phyloP scores from a whole-genome alignment of 2,329 filamentous ascomycete genomes.

The Arthrobotrys entomopaga region DNA sequence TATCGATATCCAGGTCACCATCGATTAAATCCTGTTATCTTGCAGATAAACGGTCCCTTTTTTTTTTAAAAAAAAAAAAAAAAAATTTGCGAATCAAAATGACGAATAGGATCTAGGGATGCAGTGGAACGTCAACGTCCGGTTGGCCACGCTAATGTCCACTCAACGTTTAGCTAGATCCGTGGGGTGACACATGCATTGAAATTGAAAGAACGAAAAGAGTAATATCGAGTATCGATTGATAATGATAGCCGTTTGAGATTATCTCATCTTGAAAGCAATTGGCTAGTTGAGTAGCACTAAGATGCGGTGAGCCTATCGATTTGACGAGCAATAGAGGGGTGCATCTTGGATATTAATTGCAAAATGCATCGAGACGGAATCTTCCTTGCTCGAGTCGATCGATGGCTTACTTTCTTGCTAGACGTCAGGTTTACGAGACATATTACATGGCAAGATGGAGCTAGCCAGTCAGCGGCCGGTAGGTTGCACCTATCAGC shows the following conservation, averaged over 20 bases:
- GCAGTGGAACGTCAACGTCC: conserved; percentile 25
- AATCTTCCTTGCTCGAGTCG: not conserved
- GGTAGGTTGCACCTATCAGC: conserved; percentile 2
- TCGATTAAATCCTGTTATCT: conserved; percentile 27
- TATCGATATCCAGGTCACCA: conserved; percentile 12
- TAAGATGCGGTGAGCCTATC: not conserved
- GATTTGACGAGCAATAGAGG: conserved; percentile 10
- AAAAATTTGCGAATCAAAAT: conserved; percentile 7
- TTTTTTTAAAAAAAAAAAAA: no score
- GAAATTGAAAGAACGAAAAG: not conserved
- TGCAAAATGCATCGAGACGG: conserved; percentile 19
- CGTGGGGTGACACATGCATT: conserved; percentile 24
- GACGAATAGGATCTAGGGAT: conserved; percentile 26
- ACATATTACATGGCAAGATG: not conserved
- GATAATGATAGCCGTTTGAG: conserved; percentile 15
- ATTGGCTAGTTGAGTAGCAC: conserved; percentile 18
- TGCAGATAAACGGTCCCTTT: conserved; percentile 14
- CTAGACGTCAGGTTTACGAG: not conserved
- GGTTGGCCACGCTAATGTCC: conserved; percentile 27
- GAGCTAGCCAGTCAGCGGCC: conserved; percentile 7
- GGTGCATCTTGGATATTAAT: conserved; percentile 14
- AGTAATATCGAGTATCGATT: conserved; percentile 14
- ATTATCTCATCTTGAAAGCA: not conserved
- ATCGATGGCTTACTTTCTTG: no score
- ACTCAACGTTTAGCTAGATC: conserved; percentile 17